These are phyloP conservation scores for Pseudevernia furfuracea DNA, from an alignment of 495 filamentous ascomycete species.

Conservation along the genomic window DNA sequence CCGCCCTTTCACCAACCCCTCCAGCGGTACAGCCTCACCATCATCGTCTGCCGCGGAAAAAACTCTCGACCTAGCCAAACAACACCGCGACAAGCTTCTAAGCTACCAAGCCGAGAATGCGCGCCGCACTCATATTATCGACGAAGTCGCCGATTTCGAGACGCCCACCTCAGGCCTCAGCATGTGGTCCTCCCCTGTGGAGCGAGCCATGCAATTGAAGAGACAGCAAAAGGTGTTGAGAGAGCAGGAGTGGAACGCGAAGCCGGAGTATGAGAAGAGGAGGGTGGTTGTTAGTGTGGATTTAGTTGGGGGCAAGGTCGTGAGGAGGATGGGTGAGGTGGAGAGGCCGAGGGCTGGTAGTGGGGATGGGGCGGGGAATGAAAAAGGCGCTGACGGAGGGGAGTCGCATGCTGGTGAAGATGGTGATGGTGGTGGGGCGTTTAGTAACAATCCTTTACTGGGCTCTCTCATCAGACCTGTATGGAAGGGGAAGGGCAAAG, in stretches of 20 bases:
- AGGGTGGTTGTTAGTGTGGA: conserved; percentile 82
- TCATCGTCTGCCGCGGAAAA: conserved; percentile 36
- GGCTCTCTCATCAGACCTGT: conserved; percentile 73
- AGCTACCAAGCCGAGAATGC: conserved; percentile 85
- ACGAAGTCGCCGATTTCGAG: conserved; percentile 93
- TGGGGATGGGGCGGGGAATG: conserved; percentile 31
- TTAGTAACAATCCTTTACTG: conserved; percentile 78
- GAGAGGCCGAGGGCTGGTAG: conserved; percentile 45
- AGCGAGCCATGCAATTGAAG: conserved; percentile 81
- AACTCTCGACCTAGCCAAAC: conserved; percentile 46
- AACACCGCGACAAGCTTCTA: conserved; percentile 77
- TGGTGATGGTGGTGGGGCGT: conserved; percentile 48
- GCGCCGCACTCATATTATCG: conserved; percentile 74
- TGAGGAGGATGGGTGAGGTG: conserved; percentile 60
- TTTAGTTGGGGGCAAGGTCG: conserved; percentile 65
- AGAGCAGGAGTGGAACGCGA: conserved; percentile 83
- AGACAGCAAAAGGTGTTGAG: conserved; percentile 79
- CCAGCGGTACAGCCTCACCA: conserved; percentile 21
- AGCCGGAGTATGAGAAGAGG: conserved; percentile 90
- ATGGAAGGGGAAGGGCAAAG: conserved; percentile 51
- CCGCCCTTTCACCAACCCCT: conserved; percentile 28
- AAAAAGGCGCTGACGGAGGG: conserved; percentile 15
- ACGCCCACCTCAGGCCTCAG: conserved; percentile 57
- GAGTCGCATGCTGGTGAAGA: conserved; percentile 18
- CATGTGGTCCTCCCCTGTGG: conserved; percentile 82